These are phyloP conservation scores for Fusarium praegraminearum DNA, from an alignment of 2,329 filamentous ascomycete species.

Conservation along the genomic window DNA sequence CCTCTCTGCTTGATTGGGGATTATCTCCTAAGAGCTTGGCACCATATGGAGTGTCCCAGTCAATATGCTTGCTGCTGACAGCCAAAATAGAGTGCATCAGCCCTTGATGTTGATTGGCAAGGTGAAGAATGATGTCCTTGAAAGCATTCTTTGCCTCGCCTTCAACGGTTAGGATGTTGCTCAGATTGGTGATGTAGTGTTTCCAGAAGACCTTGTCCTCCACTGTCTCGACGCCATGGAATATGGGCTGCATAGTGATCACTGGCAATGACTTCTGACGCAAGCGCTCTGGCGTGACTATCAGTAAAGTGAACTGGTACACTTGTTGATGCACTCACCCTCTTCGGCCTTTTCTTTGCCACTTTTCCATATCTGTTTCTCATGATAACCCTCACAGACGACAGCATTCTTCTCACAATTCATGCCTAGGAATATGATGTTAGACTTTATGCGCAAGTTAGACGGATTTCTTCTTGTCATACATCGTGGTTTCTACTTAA, in stretches of 20 bases:
- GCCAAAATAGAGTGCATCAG: conserved; percentile 93
- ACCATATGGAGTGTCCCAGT: conserved; percentile 69
- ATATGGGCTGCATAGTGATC: conserved; percentile 73
- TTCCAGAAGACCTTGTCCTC: conserved; percentile 85
- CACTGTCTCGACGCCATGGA: conserved; percentile 83
- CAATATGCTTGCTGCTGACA: conserved; percentile 81
- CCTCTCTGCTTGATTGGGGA: conserved; percentile 59
- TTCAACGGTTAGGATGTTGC: conserved; percentile 84
- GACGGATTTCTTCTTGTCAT: conserved; percentile 30
- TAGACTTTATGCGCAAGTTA: conserved; percentile 15
- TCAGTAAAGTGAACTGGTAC: conserved; percentile 21
- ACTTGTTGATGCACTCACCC: conserved; percentile 57
- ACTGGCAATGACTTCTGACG: conserved; percentile 63
- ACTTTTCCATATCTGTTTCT: conserved; percentile 88
- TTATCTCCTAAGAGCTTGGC: conserved; percentile 64
- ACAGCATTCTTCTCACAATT: conserved; percentile 96
- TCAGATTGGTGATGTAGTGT: conserved; percentile 84
- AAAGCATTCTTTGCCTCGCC: conserved; percentile 86
- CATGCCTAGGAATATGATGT: conserved; percentile 65
- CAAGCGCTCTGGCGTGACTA: conserved; percentile 58
- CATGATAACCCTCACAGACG: conserved; percentile 89
- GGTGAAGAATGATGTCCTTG: conserved; percentile 83
- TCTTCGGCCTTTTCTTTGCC: conserved; percentile 82
- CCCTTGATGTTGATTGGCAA: conserved; percentile 82
- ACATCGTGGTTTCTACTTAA: conserved; percentile 60